These are phyloP conservation scores for Saccharomycopsis crataegensis DNA, from an alignment of 1,139 yeast species.

Conservation along the genomic window DNA sequence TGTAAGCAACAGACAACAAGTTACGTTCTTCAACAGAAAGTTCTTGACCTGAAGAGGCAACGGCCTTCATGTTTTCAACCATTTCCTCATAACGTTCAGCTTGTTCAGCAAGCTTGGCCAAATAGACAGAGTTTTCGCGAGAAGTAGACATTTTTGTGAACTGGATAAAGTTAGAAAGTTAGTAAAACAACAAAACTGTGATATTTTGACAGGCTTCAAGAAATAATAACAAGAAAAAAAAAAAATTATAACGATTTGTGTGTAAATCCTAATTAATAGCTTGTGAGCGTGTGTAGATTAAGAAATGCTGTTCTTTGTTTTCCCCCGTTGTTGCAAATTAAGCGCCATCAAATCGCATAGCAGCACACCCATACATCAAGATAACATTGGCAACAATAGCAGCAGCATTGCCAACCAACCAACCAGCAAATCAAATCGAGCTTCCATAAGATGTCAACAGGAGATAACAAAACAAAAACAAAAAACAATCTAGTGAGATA, in stretches of 20 bases:
- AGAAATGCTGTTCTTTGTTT: background rate
- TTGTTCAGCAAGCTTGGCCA: conserved; percentile 98
- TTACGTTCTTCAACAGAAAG: conserved; percentile 97
- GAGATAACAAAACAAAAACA: too few relatives aligned
- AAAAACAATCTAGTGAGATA: too few relatives aligned
- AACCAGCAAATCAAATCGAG: too few relatives aligned
- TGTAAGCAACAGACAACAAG: conserved; percentile 93
- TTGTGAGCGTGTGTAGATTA: background rate
- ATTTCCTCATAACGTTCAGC: conserved; percentile 99
- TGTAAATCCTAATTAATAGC: too few relatives aligned
- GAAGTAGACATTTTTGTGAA: conserved; percentile 55
- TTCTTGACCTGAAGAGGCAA: conserved; percentile 93
- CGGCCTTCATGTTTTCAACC: conserved; percentile 98
- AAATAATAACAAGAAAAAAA: background rate
- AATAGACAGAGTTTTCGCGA: conserved; percentile 97
- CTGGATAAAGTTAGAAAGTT: background rate
- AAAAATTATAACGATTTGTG: background rate
- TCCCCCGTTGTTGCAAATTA: background rate
- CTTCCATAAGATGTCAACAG: too few relatives aligned
- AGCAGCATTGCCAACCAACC: too few relatives aligned
- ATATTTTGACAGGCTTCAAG: background rate
- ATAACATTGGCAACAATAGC: too few relatives aligned
- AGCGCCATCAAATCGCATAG: too few relatives aligned
- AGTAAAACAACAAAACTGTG: background rate
- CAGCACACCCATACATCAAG: too few relatives aligned